These are phyloP conservation scores for Bullera alba DNA, from an alignment of 768 basidiomycete genomes.

Conservation along the genomic window DNA sequence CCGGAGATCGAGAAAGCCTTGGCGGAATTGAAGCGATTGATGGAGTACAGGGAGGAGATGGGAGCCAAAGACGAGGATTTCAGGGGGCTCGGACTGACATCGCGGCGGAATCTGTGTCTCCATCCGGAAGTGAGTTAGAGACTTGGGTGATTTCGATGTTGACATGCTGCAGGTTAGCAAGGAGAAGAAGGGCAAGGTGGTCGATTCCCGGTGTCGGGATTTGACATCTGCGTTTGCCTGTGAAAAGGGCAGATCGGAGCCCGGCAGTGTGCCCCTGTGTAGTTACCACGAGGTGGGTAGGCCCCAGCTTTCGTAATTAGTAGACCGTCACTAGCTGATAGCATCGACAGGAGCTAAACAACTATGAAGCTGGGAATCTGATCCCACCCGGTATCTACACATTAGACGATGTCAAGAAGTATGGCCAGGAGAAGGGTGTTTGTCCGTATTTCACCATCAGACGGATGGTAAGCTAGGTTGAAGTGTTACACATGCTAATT, in stretches of 20 bases:
- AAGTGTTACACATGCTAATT: not conserved
- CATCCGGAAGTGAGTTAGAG: conserved; percentile 67
- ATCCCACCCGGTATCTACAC: conserved; percentile 88
- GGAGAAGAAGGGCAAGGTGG: conserved; percentile 96
- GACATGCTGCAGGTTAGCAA: conserved; percentile 64
- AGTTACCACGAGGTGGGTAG: conserved; percentile 82
- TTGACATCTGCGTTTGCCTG: conserved; percentile 76
- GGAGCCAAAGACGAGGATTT: conserved; percentile 67
- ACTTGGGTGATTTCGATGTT: not conserved
- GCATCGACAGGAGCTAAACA: conserved; percentile 64
- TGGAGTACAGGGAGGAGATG: conserved; percentile 72
- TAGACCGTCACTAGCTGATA: not conserved
- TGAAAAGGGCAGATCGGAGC: conserved; percentile 74
- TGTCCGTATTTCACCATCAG: conserved; percentile 97
- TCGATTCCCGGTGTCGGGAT: conserved; percentile 94
- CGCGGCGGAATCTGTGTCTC: conserved; percentile 91
- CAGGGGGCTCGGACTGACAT: conserved; percentile 84
- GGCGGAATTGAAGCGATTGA: conserved; percentile 84
- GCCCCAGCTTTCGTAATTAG: not conserved
- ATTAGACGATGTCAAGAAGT: conserved; percentile 80
- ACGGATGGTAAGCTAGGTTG: conserved; percentile 66
- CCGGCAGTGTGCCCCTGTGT: conserved; percentile 85
- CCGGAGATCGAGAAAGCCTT: conserved; percentile 99
- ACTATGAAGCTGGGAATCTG: conserved; percentile 70
- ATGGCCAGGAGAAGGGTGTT: conserved; percentile 73